Base-by-base conservation (phyloP, 805 yeast species). In the Trichomonascus vanleenenianus region DNA sequence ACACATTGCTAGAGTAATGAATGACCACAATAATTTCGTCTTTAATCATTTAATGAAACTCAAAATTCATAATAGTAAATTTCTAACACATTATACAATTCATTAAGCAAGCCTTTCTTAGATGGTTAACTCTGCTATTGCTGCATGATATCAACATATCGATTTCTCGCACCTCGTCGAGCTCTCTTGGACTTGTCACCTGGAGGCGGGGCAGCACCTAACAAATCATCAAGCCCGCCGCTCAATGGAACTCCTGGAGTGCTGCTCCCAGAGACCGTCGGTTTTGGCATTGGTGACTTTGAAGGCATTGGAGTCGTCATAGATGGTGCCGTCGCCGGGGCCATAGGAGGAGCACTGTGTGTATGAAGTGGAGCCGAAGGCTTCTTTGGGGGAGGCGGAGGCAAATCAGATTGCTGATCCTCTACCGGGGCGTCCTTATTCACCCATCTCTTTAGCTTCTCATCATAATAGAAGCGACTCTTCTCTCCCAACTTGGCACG, bases 401-500 rank as follows among this genome's bases (percentile, higher is more conserved):
- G 82, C 2, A 82, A 79, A 2, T 77, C 73, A 1, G 76, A 63
- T 4, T 70, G 64, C 32, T 45, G 47, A 18, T 50, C 54, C 18
- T 59, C 62, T 40, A 49, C 52, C 4, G 66, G 65, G 10, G 56
- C 78, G 50, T 78, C 76, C 45, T 76, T 77, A 58, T 86, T 81
- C 43, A 93, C 78, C 96, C 97, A 93, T 57, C 96, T 75, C 60
- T 83, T 81, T 58, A 83, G 73, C 48, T 83, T 78, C 56, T 85
- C 91, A 65, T 89, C 96, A 61, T 79, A 93, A 57, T 77, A 75
- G 59, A 93, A 83, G 14, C 76, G 69, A 58, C 73, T 83, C 48
- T 79, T 74, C 47, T 83, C 85, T 10, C 97, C 98, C 44, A 93
- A 66, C 54, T 93, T 87, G 32, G 96, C 97, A 51, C 78, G 76